These are phyloP conservation scores for Dryas drummondii DNA, from an alignment of 306 rosid species.

Conservation along the genomic window DNA sequence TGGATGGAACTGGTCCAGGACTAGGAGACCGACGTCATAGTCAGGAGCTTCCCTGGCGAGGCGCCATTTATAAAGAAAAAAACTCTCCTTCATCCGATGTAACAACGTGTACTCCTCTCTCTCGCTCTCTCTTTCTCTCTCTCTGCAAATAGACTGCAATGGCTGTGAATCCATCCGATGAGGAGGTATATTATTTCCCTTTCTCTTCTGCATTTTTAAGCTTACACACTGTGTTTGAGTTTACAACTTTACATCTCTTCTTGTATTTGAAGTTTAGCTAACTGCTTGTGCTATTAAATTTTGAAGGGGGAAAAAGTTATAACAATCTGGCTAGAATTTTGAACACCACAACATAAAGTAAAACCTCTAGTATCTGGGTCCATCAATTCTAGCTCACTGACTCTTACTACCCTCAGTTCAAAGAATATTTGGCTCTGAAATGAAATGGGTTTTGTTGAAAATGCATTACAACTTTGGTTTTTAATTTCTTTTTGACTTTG, in stretches of 20 bases:
- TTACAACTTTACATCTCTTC: background rate
- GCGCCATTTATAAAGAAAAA: conserved; percentile 26
- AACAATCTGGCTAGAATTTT: background rate
- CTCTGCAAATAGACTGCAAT: conserved; percentile 25
- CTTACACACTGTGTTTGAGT: background rate
- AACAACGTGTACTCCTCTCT: conserved; percentile 45
- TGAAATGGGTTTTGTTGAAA: conserved; percentile 12
- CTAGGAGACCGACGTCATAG: conserved; percentile 14
- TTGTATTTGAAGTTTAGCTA: background rate
- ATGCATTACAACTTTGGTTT: background rate
- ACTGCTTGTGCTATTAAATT: background rate
- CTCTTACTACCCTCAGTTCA: conserved; percentile 21
- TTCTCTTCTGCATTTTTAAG: background rate
- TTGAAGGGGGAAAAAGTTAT: background rate
- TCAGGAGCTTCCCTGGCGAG: conserved; percentile 32
- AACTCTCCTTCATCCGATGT: conserved; percentile 16
- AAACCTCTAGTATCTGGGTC: background rate
- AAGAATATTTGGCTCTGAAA: background rate
- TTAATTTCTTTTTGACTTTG: background rate
- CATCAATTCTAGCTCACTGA: conserved; percentile 21
- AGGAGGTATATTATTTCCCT: too few species aligned
- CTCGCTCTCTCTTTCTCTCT: conserved; percentile 10
- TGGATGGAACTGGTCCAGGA: conserved; percentile 25
- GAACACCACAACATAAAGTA: background rate
- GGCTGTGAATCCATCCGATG: conserved; percentile 17